A percentile compares a stretch with the other conserved stretches of the same genome.
Conservation (phyloP, 495 filamentous ascomycete species). For the Penicillium antarcticum region DNA sequence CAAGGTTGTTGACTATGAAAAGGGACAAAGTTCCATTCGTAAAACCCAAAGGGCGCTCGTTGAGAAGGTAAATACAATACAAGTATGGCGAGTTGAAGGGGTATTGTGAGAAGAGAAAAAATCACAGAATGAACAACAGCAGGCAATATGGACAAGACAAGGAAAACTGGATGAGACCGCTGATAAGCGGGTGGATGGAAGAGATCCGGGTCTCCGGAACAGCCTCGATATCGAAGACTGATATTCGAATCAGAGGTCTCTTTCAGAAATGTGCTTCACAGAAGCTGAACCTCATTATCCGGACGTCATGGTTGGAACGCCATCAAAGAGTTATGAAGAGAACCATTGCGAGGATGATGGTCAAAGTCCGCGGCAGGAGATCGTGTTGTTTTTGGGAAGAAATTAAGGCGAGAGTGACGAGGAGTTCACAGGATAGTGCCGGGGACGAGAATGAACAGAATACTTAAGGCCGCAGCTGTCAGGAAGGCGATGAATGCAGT, state of each 20-base stretch:
- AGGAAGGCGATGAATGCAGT: constrained; percentile 69
- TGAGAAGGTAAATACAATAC: constrained; percentile 31
- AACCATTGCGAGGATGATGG: neutral
- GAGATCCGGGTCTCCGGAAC: neutral
- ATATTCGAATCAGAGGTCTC: neutral
- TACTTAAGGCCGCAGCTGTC: constrained; percentile 69
- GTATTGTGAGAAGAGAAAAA: constrained; percentile 35
- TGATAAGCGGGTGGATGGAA: constrained; percentile 3
- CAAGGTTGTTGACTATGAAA: neutral
- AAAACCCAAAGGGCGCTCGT: constrained; percentile 22
- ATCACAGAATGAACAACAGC: constrained; percentile 15
- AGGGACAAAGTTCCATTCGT: constrained; percentile 18
- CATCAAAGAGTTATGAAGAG: constrained; percentile 1
- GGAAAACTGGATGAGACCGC: constrained; percentile 12
- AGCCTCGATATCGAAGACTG: neutral
- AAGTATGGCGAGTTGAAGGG: constrained; percentile 29
- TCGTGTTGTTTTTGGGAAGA: constrained; percentile 2
- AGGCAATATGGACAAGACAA: constrained; percentile 26
- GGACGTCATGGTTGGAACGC: constrained; percentile 3
- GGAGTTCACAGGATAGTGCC: constrained; percentile 70
- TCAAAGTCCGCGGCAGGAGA: neutral
- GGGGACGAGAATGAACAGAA: constrained; percentile 89
- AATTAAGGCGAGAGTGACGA: neutral
- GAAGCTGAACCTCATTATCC: constrained; percentile 10
- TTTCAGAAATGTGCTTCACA: constrained; percentile 14